Evolutionary conservation across 108 stramenopile species (phyloP).

Genomic region (Seminavis robusta): DNA sequence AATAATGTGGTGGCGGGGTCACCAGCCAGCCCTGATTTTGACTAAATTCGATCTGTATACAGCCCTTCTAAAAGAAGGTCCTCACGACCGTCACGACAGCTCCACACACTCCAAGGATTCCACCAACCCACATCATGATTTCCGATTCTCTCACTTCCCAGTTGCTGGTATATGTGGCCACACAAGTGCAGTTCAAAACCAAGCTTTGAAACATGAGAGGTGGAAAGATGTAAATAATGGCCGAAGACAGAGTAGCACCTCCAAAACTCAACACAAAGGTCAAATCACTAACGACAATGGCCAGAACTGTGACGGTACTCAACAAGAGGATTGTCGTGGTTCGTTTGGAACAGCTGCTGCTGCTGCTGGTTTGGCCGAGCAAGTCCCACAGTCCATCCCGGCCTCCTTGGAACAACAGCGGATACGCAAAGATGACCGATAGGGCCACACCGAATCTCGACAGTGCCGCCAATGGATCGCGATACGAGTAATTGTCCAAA

Average conservation of each 20-base stretch:
- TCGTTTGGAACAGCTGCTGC: conserved; percentile 37
- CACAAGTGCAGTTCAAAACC: conserved; percentile 6
- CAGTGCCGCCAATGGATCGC: conserved; percentile 67
- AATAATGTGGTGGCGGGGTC: too few relatives aligned
- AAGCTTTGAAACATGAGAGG: conserved; percentile 58
- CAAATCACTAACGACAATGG: conserved; percentile 64
- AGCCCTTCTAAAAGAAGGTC: too few relatives aligned
- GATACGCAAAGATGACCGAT: conserved; percentile 87
- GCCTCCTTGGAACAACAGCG: conserved; percentile 79
- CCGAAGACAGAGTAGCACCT: conserved; percentile 88
- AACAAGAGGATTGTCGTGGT: conserved; percentile 54
- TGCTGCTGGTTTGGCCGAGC: conserved; percentile 42
- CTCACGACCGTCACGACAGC: conserved; percentile 19
- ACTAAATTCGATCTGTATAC: too few relatives aligned
- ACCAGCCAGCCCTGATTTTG: too few relatives aligned
- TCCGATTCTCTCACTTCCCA: conserved; percentile 15
- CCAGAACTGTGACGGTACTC: conserved; percentile 51
- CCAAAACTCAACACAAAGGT: conserved; percentile 85
- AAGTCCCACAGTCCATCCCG: conserved; percentile 73
- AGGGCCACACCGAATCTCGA: conserved; percentile 76
- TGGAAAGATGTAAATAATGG: conserved; percentile 84
- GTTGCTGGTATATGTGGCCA: conserved; percentile 1
- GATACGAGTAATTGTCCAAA: conserved; percentile 84
- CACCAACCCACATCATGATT: conserved; percentile 21
- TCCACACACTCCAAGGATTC: conserved; percentile 12